A percentile compares a stretch with the other conserved stretches of the same genome.
Conservation (phyloP, 495 filamentous ascomycete species). For the Penicillium canescens region DNA sequence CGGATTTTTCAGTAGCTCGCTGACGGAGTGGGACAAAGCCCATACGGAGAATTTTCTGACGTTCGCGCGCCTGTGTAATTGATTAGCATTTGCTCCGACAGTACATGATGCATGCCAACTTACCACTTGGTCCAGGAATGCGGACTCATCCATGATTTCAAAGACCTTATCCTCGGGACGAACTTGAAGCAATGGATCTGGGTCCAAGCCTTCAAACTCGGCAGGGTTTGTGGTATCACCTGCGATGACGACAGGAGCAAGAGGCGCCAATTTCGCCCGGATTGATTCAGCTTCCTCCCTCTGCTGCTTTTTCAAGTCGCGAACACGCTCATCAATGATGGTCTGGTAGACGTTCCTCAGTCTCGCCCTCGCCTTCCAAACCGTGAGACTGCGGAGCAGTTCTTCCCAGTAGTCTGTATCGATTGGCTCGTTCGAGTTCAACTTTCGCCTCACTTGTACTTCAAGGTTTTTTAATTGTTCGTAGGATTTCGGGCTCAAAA, state of each 20-base stretch:
- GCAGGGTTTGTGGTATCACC: constrained; percentile 9
- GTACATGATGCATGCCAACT: constrained; percentile 14
- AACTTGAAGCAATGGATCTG: constrained; percentile 69
- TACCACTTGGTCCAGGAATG: constrained; percentile 61
- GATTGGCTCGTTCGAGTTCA: constrained; percentile 86
- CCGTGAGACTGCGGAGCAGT: constrained; percentile 75
- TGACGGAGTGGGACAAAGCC: constrained; percentile 68
- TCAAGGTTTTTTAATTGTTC: constrained; percentile 84
- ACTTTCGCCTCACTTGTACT: constrained; percentile 77
- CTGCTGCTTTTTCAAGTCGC: constrained; percentile 66
- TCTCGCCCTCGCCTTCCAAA: constrained; percentile 91
- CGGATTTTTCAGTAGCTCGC: constrained; percentile 48
- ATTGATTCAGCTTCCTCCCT: constrained; percentile 67
- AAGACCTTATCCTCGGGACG: constrained; percentile 66
- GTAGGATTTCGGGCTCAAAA: constrained; percentile 82
- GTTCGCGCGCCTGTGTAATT: constrained; percentile 52
- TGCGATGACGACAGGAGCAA: constrained; percentile 31
- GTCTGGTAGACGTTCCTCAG: constrained; percentile 77
- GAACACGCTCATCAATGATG: constrained; percentile 72
- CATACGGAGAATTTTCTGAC: constrained; percentile 64
- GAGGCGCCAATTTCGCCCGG: constrained; percentile 53
- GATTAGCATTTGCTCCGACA: neutral
- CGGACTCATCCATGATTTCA: constrained; percentile 61
- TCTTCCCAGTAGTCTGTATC: constrained; percentile 99
- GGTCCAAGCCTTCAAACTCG: constrained; percentile 55